phyloP scores from a whole-genome alignment of 768 basidiomycete species.

The Pisolithus marmoratus region DNA sequence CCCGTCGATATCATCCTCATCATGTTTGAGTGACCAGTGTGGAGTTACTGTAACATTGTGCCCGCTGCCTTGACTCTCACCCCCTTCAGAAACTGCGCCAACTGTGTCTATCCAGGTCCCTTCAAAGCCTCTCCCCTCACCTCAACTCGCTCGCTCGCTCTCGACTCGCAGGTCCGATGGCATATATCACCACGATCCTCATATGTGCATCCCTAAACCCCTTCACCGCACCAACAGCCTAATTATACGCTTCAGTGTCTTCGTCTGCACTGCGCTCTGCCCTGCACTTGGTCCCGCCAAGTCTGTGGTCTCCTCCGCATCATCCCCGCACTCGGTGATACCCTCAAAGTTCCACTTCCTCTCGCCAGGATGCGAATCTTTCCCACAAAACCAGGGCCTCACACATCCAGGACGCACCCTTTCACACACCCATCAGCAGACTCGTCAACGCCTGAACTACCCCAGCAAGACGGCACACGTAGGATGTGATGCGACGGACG shows the following conservation, averaged over 20 bases:
- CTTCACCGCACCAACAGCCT: slow-evolving; percentile 55
- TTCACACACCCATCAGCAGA: slow-evolving; percentile 59
- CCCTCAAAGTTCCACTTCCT: slow-evolving; percentile 60
- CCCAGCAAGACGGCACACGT: slow-evolving; percentile 54
- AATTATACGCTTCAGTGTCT: slow-evolving; percentile 47
- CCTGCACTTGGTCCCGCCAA: slow-evolving; percentile 79
- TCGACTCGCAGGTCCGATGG: background rate
- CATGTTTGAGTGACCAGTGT: no score
- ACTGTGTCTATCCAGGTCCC: slow-evolving; percentile 77
- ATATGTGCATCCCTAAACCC: slow-evolving; percentile 70
- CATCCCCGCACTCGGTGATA: slow-evolving; percentile 23
- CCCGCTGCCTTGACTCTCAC: slow-evolving; percentile 62
- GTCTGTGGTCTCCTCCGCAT: slow-evolving; percentile 39
- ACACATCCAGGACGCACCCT: slow-evolving; percentile 57
- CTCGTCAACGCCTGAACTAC: slow-evolving; percentile 60
- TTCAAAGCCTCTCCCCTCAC: slow-evolving; percentile 32
- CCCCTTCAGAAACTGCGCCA: slow-evolving; percentile 71
- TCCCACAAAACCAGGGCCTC: slow-evolving; percentile 38
- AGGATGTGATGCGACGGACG: slow-evolving; percentile 54
- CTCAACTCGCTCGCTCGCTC: background rate
- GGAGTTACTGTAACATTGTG: slow-evolving; percentile 26
- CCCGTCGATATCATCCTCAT: no score
- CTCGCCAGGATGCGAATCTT: slow-evolving; percentile 43
- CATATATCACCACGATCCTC: slow-evolving; percentile 64
- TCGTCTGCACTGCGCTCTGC: slow-evolving; percentile 47